Evolutionary conservation across 2,329 filamentous ascomycete genomes (phyloP).

Genomic region (Aspergillus sp.): DNA sequence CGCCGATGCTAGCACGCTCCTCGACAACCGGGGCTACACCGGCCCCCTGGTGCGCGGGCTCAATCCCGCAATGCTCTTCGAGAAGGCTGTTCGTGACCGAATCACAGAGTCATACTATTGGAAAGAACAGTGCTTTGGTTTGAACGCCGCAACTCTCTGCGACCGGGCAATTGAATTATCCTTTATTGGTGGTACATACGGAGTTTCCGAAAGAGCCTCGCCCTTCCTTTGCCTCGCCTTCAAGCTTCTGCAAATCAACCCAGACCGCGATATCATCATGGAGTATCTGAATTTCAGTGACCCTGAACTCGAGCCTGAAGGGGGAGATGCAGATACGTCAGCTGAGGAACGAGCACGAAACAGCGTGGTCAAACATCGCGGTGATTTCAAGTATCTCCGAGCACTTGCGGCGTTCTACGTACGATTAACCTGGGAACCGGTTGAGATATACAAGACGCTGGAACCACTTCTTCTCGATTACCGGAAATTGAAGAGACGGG

Average conservation of each 20-base stretch:
- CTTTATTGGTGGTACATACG: slow-evolving; percentile 86
- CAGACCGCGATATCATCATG: slow-evolving; percentile 72
- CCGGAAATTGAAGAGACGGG: slow-evolving; percentile 77
- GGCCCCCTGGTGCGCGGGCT: slow-evolving; percentile 79
- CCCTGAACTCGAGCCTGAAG: slow-evolving; percentile 57
- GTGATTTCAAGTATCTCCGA: slow-evolving; percentile 73
- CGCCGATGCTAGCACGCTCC: slow-evolving; percentile 73
- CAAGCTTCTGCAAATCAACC: slow-evolving; percentile 87
- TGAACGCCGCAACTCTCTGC: slow-evolving; percentile 79
- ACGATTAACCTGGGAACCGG: slow-evolving; percentile 78
- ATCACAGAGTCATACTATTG: slow-evolving; percentile 96
- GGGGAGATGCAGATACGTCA: slow-evolving; percentile 23
- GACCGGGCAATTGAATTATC: slow-evolving; percentile 83
- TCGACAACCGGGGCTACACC: slow-evolving; percentile 85
- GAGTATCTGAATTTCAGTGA: slow-evolving; percentile 78
- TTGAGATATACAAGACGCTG: slow-evolving; percentile 74
- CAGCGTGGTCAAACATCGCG: slow-evolving; percentile 34
- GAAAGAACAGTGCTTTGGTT: slow-evolving; percentile 97
- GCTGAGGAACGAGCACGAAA: slow-evolving; percentile 24
- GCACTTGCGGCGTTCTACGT: slow-evolving; percentile 91
- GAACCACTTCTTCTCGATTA: slow-evolving; percentile 82
- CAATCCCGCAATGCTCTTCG: slow-evolving; percentile 93
- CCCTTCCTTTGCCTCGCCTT: slow-evolving; percentile 91
- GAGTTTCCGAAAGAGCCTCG: slow-evolving; percentile 78
- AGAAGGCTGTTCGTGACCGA: slow-evolving; percentile 91